A percentile compares a stretch with the other conserved stretches of the same genome.
phyloP scores from a whole-genome alignment of 2,329 filamentous ascomycete species.

The Cryphonectria radicalis region DNA sequence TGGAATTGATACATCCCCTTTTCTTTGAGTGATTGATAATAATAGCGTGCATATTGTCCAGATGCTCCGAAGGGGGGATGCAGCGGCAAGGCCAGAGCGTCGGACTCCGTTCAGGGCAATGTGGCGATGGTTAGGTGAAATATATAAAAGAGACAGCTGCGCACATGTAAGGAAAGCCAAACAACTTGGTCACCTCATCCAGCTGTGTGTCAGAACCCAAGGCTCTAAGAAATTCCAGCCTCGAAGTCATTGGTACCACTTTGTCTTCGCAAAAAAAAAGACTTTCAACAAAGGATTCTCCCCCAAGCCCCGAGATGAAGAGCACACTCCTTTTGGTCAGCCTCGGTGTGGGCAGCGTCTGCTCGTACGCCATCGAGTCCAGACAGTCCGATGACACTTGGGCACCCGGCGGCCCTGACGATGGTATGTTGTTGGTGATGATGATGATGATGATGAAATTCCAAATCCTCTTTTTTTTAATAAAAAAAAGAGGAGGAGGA shows the following conservation, averaged over 20 bases:
- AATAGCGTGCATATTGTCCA: neutral
- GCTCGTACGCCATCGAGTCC: neutral
- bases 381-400: constrained; percentile 6
- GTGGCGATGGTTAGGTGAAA: neutral
- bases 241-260: neutral
- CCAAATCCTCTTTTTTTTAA: too few relatives aligned
- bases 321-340: neutral
- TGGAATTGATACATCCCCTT: neutral
- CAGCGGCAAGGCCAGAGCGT: neutral
- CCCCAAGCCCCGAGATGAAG: neutral
- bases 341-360: neutral
- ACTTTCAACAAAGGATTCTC: neutral
- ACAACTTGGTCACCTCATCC: neutral
- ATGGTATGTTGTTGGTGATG: neutral
- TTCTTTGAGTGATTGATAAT: neutral
- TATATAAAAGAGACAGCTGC: neutral
- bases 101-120: neutral
- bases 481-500: too few relatives aligned
- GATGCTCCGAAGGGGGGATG: neutral
- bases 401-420: constrained; percentile 4
- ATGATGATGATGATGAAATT: neutral
- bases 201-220: neutral
- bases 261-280: neutral
- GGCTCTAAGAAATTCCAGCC: too few relatives aligned
- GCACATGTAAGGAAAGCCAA: neutral